Evolutionary conservation across 1,139 yeast genomes (phyloP), one percentile per base, ranked within the genome.

Genomic region (Suhomyces taliae): DNA sequence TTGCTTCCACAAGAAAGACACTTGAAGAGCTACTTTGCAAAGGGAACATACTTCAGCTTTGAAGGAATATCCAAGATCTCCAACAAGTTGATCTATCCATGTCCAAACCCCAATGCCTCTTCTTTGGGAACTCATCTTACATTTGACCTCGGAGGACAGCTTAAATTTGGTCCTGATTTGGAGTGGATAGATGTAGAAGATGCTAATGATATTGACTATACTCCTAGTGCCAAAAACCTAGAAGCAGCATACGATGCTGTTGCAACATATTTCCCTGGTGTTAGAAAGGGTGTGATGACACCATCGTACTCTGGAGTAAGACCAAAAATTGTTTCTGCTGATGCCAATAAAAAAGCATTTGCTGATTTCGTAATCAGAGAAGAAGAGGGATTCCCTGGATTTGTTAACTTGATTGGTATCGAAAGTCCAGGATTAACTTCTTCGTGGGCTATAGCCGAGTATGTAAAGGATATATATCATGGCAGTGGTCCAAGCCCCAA

Each of bases 391-490:
- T 84, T 76, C 57, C 87, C 87, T 0, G 96, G 96, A 1, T 90
- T 89, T 59, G 78, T 90, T 33, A 90, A 88, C 56, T 70, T 89
- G 47, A 62, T 90, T 40, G 95, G 95, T 3, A 90, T 90, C 27
- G 97, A 90, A 60, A 85, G 95, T 59, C 97, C 97, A 0, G 97
- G 97, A 0, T 72, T 90, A 51, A 90, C 97, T 2, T 72, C 95
- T 0, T 72, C 90, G 1, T 74, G 89, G 82, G 95, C 93, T 0
- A 87, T 90, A 46, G 96, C 84, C 1, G 87, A 84, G 57, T 76
- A 87, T 57, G 95, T 89, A 4, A 74, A 68, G 34, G 61, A 68
- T 14, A 61, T 81, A 4, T 74, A 72, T 27, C 50, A 45, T 19
- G 24, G 24, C 6, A 19, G 24, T 19, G 24, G 24, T 19, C 24